phyloP scores from a whole-genome alignment of 73 alveolate genomes.

The Symbiodinium natans region DNA sequence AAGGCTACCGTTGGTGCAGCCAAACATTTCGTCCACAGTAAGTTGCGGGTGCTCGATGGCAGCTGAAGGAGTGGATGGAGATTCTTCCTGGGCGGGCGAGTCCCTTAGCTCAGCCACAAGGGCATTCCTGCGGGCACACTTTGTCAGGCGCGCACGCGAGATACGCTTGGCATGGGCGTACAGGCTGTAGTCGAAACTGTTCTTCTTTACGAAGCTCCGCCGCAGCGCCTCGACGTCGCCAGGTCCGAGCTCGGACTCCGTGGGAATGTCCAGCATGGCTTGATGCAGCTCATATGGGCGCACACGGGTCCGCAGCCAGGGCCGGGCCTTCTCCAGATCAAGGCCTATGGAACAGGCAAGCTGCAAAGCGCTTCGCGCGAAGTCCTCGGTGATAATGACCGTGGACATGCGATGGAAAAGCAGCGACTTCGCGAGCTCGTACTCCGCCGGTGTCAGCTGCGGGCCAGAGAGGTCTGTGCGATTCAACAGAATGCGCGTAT shows the following conservation, averaged over 20 bases:
- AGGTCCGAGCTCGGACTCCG: constrained; percentile 68
- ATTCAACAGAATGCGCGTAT: constrained; percentile 69
- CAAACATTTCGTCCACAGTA: constrained; percentile 27
- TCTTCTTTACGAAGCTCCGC: background rate
- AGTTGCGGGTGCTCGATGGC: background rate
- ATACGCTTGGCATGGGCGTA: background rate
- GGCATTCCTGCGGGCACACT: background rate
- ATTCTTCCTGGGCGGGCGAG: background rate
- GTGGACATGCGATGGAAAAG: constrained; percentile 80
- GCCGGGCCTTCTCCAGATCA: constrained; percentile 20
- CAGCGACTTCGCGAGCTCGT: constrained; percentile 43
- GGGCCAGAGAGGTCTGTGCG: constrained; percentile 33
- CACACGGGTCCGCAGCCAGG: constrained; percentile 14
- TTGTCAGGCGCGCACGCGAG: background rate
- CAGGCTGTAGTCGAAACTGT: background rate
- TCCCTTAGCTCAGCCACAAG: background rate
- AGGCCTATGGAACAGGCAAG: constrained; percentile 44
- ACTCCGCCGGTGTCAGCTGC: background rate
- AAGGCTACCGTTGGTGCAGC: constrained; percentile 57
- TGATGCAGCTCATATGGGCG: constrained; percentile 39
- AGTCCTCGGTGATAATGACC: constrained; percentile 49
- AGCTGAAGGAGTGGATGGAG: background rate
- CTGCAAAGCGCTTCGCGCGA: constrained; percentile 46
- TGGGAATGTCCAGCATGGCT: constrained; percentile 59
- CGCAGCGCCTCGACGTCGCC: constrained; percentile 14